Evolutionary conservation across 2,329 filamentous ascomycete species (phyloP).

Genomic region (Botryotinia calthae): DNA sequence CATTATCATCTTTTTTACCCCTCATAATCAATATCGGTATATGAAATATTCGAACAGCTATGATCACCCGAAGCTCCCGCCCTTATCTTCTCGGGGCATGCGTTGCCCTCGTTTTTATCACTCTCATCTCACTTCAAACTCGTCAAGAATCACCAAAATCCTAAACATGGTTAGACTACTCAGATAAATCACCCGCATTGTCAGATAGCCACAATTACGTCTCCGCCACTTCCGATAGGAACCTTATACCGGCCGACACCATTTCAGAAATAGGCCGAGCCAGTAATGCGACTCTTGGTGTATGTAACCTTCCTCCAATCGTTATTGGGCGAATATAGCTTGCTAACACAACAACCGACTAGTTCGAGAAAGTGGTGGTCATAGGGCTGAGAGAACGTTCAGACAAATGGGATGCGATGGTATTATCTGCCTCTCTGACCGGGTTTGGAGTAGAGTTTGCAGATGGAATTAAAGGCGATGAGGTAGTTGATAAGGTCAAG

Average conservation of each 20-base stretch:
- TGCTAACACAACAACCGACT: neutral
- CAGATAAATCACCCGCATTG: neutral
- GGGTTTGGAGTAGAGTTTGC: slow-evolving; percentile 46
- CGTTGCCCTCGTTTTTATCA: neutral
- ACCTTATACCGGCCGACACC: neutral
- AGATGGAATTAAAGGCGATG: slow-evolving; percentile 43
- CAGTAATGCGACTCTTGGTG: neutral
- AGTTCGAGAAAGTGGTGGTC: slow-evolving; percentile 47
- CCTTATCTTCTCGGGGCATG: neutral
- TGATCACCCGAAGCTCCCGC: neutral
- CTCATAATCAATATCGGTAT: neutral
- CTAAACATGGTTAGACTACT: slow-evolving; percentile 12
- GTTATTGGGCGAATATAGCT: neutral
- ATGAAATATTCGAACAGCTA: neutral
- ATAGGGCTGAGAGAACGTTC: slow-evolving; percentile 47
- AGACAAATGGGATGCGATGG: slow-evolving; percentile 49
- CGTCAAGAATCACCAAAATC: neutral
- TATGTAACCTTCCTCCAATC: neutral
- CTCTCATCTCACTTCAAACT: neutral
- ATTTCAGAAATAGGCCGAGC: slow-evolving; percentile 10
- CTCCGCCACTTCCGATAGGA: neutral
- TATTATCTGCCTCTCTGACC: slow-evolving; percentile 44
- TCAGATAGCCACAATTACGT: neutral
- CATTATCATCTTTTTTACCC: neutral
- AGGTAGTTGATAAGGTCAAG: slow-evolving; percentile 43